Base-by-base conservation (phyloP, 495 filamentous ascomycete species). In the Lasiosphaeris hirsuta region DNA sequence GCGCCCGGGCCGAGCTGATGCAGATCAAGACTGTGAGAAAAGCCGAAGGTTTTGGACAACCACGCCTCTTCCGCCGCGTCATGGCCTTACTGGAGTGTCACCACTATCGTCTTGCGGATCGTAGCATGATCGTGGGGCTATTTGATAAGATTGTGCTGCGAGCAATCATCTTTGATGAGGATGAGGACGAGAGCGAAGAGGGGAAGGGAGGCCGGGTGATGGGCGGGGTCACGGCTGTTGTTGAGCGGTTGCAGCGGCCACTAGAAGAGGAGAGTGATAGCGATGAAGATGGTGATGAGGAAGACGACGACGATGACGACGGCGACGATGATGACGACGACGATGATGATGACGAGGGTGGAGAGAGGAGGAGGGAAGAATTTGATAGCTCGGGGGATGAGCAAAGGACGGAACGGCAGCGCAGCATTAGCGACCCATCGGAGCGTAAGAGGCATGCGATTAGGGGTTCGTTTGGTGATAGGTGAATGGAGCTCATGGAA, bases 111-210 rank as follows among this genome's bases (percentile, higher is more conserved):
- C 78, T 97, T 18, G 84, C 84, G 6, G 86, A 90, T 47, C 86
- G 93, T 41, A 87, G 90, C 41, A 92, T 95, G 70, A 86, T 96
- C 36, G 84, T 97, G 48, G 92, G 97, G 68, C 74, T 97, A 19
- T 98, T 97, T 69, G 93, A 97, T 61, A 92, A 90, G 72, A 84
- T 79, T 37, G 90, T 97, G 30, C 76, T 97, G 70, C 77, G 90
- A 61, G 82, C 84, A 41, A 89, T 97, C 52, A 86, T 97, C 9
- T 78, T 79, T 57, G 80, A 75, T 14, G 79, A 83, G 58, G 79
- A 79, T 35, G 55, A 57, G 40, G 46, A 43, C 7, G 58, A 51
- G 30, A 42, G 40, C n/a, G 55, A 46, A 10, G 36, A 48, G 18
- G 49, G 33, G 15, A 34, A 37, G 15, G 59, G 15, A 10, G 45